A percentile compares a stretch with the other conserved stretches of the same genome.
phyloP scores from a whole-genome alignment of 768 basidiomycete genomes.

The Butyriboletus loyo region DNA sequence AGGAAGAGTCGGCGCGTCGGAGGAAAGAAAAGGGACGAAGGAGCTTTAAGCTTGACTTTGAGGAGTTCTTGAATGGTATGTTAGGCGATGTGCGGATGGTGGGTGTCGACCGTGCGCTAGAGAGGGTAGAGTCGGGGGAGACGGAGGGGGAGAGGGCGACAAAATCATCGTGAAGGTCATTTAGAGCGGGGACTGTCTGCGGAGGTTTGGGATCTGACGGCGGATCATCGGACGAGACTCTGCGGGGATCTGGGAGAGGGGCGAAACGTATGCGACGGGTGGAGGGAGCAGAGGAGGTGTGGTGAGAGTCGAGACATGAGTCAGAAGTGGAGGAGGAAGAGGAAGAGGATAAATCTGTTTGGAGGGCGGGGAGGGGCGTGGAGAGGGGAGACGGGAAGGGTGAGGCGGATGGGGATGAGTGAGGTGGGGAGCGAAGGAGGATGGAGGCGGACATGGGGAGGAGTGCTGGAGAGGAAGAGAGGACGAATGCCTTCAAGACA shows the following conservation, averaged over 20 bases:
- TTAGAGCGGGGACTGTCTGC: not conserved
- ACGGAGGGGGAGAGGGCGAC: constrained; percentile 16
- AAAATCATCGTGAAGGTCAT: constrained; percentile 3
- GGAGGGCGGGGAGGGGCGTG: constrained; percentile 11
- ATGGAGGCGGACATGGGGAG: constrained; percentile 19
- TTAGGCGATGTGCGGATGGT: constrained; percentile 15
- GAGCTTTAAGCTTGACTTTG: constrained; percentile 16
- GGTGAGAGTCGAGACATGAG: constrained; percentile 18
- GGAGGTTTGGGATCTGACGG: constrained; percentile 16
- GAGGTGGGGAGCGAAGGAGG: constrained; percentile 14
- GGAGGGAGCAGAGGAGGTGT: constrained; percentile 4
- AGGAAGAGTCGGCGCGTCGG: constrained; percentile 11
- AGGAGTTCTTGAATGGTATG: not conserved
- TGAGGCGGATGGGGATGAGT: constrained; percentile 1
- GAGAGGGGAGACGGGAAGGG: constrained; percentile 11
- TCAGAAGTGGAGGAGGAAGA: constrained; percentile 19
- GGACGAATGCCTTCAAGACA: constrained; percentile 8
- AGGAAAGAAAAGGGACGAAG: constrained; percentile 22
- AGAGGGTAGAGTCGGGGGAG: constrained; percentile 20
- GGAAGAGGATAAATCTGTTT: constrained; percentile 14
- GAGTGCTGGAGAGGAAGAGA: not conserved
- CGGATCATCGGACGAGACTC: constrained; percentile 37
- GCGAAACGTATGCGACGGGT: constrained; percentile 68
- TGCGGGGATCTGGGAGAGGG: constrained; percentile 75
- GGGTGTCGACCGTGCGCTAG: constrained; percentile 19